Evolutionary conservation across 441 rosid genomes (phyloP).

Genomic region (Omphalea diandra): DNA sequence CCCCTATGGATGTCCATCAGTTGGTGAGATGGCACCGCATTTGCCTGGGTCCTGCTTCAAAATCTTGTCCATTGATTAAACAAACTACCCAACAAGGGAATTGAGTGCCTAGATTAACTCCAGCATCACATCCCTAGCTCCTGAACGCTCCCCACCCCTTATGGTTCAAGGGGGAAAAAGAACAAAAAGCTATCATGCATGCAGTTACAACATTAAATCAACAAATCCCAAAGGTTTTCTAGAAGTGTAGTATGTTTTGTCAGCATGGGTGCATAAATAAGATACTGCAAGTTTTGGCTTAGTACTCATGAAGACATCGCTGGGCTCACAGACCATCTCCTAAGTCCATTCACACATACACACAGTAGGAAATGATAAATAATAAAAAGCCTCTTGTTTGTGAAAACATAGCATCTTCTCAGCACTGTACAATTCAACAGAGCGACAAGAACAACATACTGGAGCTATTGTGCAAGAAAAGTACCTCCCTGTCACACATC

Average conservation of each 20-base stretch:
- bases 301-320: slow-evolving; percentile 13
- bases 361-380: slow-evolving; percentile 20
- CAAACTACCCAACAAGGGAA: too few species aligned
- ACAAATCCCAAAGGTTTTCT: slow-evolving; percentile 14
- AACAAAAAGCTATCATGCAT: not conserved
- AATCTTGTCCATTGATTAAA: not conserved
- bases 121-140: not conserved
- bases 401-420: slow-evolving; percentile 39
- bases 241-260: slow-evolving; percentile 15
- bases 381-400: slow-evolving; percentile 29
- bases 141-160: not conserved
- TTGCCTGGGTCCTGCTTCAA: not conserved
- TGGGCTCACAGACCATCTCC: slow-evolving; percentile 21
- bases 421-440: slow-evolving; percentile 47
- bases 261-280: slow-evolving; percentile 14
- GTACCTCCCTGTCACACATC: slow-evolving; percentile 24
- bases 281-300: slow-evolving; percentile 14
- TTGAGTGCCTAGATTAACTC: not conserved
- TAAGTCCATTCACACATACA: slow-evolving; percentile 32
- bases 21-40: not conserved
- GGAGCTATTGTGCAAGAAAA: slow-evolving; percentile 32
- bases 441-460: slow-evolving; percentile 19
- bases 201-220: not conserved
- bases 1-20: not conserved
- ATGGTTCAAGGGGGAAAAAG: not conserved